Percentiles rank a stretch among this genome's conserved stretches.
These are phyloP conservation scores for Ogataea degrootiae DNA, from an alignment of 805 yeast species.

Conservation along the genomic window DNA sequence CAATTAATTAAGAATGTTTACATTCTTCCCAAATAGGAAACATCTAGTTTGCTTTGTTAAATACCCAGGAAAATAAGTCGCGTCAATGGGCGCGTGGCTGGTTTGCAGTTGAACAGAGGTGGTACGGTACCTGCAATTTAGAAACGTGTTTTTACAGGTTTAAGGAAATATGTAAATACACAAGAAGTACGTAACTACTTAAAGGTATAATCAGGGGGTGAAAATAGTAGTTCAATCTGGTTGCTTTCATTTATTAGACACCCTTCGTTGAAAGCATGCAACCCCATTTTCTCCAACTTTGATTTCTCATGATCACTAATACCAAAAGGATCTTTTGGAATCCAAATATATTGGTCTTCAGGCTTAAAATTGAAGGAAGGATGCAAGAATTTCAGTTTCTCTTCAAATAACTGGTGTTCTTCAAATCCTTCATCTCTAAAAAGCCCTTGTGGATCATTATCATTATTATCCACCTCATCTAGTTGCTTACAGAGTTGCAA, in stretches of 20 bases:
- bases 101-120: too few relatives aligned
- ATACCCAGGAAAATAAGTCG: too few relatives aligned
- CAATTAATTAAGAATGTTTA: constrained; percentile 5
- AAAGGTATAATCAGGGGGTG: constrained; percentile 17
- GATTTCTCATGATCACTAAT: constrained; percentile 23
- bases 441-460: too few relatives aligned
- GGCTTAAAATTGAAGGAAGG: constrained; percentile 23
- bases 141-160: too few relatives aligned
- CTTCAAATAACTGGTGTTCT: constrained; percentile 3
- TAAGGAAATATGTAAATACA: background rate
- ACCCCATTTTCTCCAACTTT: constrained; percentile 18
- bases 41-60: background rate
- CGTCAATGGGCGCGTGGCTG: too few relatives aligned
- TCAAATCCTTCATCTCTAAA: constrained; percentile 1
- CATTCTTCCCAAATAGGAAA: constrained; percentile 12
- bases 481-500: constrained; percentile 13
- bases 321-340: constrained; percentile 31
- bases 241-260: constrained; percentile 12
- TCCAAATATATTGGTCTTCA: constrained; percentile 18
- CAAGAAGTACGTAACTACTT: background rate
- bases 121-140: too few relatives aligned
- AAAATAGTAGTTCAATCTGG: constrained; percentile 4
- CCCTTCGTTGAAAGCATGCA: constrained; percentile 15
- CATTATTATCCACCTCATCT: constrained; percentile 4
- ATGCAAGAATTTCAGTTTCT: constrained; percentile 17